A percentile compares a stretch with the other conserved stretches of the same genome.
These are phyloP conservation scores for Fistulina hepatica DNA, from an alignment of 1,284 basidiomycete species.

Conservation along the genomic window DNA sequence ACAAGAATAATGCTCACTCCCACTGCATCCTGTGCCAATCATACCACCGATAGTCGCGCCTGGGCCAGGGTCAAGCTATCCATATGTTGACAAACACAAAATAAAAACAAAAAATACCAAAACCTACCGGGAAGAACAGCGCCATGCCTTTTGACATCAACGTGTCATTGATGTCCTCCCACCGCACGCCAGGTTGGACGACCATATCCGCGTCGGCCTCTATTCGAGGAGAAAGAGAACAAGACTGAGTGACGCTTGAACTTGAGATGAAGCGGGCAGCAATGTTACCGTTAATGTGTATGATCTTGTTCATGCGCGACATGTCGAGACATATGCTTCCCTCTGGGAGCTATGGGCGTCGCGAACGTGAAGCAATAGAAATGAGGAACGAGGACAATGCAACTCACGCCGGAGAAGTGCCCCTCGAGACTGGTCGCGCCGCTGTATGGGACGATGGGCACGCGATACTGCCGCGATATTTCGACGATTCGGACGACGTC, in stretches of 20 bases:
- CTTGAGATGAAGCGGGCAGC: neutral
- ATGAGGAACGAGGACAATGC: neutral
- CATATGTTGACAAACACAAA: neutral
- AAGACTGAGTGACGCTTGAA: neutral
- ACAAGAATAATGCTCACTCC: slow-evolving; percentile 36
- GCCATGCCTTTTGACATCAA: slow-evolving; percentile 60
- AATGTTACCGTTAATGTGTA: slow-evolving; percentile 60
- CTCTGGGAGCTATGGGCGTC: slow-evolving; percentile 30
- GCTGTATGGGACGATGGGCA: slow-evolving; percentile 59
- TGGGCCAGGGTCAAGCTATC: slow-evolving; percentile 41
- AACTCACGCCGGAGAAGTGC: slow-evolving; percentile 51
- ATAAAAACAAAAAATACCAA: neutral
- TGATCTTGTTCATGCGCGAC: slow-evolving; percentile 75
- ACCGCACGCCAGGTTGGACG: slow-evolving; percentile 75
- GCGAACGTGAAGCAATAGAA: slow-evolving; percentile 3
- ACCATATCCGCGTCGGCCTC: slow-evolving; percentile 60
- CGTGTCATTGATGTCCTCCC: slow-evolving; percentile 80
- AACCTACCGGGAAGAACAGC: slow-evolving; percentile 57
- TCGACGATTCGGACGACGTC: slow-evolving; percentile 62
- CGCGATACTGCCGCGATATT: slow-evolving; percentile 48
- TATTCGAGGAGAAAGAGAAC: slow-evolving; percentile 14
- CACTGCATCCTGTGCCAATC: slow-evolving; percentile 46
- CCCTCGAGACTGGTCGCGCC: slow-evolving; percentile 66
- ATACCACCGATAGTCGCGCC: slow-evolving; percentile 50
- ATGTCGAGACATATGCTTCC: slow-evolving; percentile 84